phyloP scores from a whole-genome alignment of 225 moss, liverwort and hornwort genomes.

The Antitrichia curtipendula region DNA sequence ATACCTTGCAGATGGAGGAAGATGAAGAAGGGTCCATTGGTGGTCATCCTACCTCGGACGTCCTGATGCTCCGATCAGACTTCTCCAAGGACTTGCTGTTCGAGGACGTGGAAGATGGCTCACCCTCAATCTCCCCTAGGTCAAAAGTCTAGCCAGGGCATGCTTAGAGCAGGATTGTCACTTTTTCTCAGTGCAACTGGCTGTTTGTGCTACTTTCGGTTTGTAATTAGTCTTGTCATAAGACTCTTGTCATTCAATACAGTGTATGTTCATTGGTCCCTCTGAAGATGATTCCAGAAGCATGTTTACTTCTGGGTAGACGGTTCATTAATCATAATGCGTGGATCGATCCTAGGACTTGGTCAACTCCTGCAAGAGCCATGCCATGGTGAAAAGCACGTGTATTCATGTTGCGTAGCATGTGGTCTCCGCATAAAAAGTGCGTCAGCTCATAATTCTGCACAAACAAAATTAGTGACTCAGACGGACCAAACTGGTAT shows the following conservation, averaged over 20 bases:
- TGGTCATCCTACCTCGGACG: neutral
- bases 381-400: neutral
- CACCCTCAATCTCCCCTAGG: neutral
- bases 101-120: neutral
- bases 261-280: neutral
- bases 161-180: neutral
- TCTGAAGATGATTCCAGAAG: neutral
- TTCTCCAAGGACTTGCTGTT: neutral
- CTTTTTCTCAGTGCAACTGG: neutral
- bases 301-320: neutral
- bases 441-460: neutral
- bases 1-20: neutral
- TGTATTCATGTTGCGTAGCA: neutral
- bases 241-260: neutral
- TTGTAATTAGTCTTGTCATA: neutral
- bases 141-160: neutral
- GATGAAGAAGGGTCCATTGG: neutral
- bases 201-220: neutral
- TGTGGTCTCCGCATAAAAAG: neutral
- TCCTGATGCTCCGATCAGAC: neutral
- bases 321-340: neutral
- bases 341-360: neutral
- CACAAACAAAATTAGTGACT: neutral
- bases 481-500: neutral
- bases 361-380: neutral